Percentiles rank a stretch among this genome's conserved stretches.
phyloP scores from a whole-genome alignment of 345 rosid genomes.

The Eucalyptus tenuipes region DNA sequence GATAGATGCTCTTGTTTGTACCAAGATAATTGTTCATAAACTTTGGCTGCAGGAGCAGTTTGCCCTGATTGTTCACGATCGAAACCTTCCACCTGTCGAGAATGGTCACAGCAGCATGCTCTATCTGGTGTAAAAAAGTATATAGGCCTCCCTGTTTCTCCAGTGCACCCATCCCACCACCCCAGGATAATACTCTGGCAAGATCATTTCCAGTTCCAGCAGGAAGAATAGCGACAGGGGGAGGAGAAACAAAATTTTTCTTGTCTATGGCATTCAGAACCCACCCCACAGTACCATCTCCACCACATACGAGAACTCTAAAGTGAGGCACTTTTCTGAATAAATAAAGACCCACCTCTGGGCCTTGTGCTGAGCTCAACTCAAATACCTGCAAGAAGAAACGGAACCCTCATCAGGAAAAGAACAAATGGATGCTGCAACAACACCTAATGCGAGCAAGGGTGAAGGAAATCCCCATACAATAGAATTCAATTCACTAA shows the following conservation, averaged over 20 bases:
- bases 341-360: conserved; percentile 73
- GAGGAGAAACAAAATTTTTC: conserved; percentile 82
- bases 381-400: conserved; percentile 53
- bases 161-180: conserved; percentile 73
- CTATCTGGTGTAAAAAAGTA: conserved; percentile 56
- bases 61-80: conserved; percentile 47
- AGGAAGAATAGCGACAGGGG: conserved; percentile 88
- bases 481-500: neutral
- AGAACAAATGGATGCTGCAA: neutral
- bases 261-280: conserved; percentile 80
- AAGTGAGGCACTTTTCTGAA: conserved; percentile 85
- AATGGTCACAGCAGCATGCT: conserved; percentile 81
- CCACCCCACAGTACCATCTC: conserved; percentile 96
- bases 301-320: conserved; percentile 88
- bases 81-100: conserved; percentile 87
- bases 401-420: neutral
- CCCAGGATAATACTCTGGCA: conserved; percentile 83
- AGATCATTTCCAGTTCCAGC: conserved; percentile 99
- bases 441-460: neutral
- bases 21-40: conserved; percentile 93
- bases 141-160: conserved; percentile 83
- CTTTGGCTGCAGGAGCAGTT: conserved; percentile 50
- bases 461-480: neutral
- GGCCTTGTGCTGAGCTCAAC: conserved; percentile 66
- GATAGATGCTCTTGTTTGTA: conserved; percentile 2